Evolutionary conservation across 345 rosid species (phyloP).

Genomic region (Lepidium aucheri): DNA sequence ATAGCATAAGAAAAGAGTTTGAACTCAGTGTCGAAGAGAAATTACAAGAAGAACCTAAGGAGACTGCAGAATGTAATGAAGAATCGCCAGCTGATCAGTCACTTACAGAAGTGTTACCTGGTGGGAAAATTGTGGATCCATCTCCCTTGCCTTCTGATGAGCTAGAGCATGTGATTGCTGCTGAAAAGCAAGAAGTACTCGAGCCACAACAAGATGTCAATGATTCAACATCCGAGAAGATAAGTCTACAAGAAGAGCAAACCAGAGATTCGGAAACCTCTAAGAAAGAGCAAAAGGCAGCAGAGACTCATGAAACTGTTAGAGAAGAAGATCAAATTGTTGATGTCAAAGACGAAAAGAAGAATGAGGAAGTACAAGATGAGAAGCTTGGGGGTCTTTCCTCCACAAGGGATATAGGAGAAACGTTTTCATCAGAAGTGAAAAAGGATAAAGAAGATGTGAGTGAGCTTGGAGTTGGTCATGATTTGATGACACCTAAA

Average conservation of each 20-base stretch:
- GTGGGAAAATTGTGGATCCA: constrained; percentile 15
- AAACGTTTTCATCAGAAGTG: not conserved
- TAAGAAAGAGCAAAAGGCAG: constrained; percentile 4
- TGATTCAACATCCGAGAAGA: not conserved
- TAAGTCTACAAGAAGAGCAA: constrained; percentile 1
- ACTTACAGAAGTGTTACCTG: constrained; percentile 16
- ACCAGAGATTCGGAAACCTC: not conserved
- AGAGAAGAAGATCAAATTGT: not conserved
- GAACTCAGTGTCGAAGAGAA: not conserved
- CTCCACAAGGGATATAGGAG: not conserved
- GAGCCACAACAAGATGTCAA: not conserved
- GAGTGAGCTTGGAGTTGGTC: not conserved
- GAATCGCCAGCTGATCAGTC: constrained; percentile 12
- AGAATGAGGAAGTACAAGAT: constrained; percentile 17
- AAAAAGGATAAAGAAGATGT: constrained; percentile 1
- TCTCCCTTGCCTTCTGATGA: constrained; percentile 6
- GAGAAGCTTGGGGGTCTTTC: not conserved
- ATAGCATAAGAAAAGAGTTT: not conserved
- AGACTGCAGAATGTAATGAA: constrained; percentile 19
- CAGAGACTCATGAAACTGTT: constrained; percentile 15
- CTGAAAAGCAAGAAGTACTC: constrained; percentile 9
- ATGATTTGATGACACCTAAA: not conserved
- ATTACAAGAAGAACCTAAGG: constrained; percentile 4
- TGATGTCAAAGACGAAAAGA: constrained; percentile 13
- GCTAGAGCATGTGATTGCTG: constrained; percentile 7